A percentile compares a stretch with the other conserved stretches of the same genome.
Conservation (phyloP, 768 basidiomycete species). For the Tylopilus plumbeoviolaceoides region DNA sequence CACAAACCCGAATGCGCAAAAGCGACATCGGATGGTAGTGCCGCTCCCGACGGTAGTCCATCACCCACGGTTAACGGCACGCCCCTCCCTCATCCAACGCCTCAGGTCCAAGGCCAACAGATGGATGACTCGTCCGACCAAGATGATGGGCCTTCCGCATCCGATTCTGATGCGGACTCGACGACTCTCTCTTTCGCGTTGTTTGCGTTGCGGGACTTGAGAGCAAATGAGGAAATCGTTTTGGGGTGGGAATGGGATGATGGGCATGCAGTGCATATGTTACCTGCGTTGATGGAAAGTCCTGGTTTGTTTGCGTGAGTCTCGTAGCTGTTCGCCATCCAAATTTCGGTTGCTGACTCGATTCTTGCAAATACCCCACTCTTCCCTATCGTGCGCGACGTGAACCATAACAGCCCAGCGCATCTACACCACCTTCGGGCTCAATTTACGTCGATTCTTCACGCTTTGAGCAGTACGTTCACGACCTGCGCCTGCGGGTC, state of each 20-base stretch:
- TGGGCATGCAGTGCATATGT: conserved; percentile 72
- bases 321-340: background rate
- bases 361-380: background rate
- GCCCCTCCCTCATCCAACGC: conserved; percentile 6
- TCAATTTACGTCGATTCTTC: conserved; percentile 68
- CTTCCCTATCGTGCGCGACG: background rate
- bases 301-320: conserved; percentile 59
- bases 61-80: conserved; percentile 10
- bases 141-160: conserved; percentile 13
- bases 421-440: conserved; percentile 51
- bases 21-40: conserved; percentile 1
- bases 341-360: conserved; percentile 10
- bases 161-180: conserved; percentile 26
- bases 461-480: conserved; percentile 65
- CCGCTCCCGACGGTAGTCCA: background rate
- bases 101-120: conserved; percentile 9
- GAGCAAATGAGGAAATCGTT: conserved; percentile 79
- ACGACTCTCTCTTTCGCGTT: conserved; percentile 66
- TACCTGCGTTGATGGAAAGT: conserved; percentile 63
- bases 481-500: conserved; percentile 73
- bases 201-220: conserved; percentile 73
- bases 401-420: conserved; percentile 34
- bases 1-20: conserved; percentile 17
- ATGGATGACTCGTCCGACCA: conserved; percentile 16
- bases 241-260: conserved; percentile 99